Base-by-base conservation (phyloP, 306 rosid genomes). In the Argentina anserina region DNA sequence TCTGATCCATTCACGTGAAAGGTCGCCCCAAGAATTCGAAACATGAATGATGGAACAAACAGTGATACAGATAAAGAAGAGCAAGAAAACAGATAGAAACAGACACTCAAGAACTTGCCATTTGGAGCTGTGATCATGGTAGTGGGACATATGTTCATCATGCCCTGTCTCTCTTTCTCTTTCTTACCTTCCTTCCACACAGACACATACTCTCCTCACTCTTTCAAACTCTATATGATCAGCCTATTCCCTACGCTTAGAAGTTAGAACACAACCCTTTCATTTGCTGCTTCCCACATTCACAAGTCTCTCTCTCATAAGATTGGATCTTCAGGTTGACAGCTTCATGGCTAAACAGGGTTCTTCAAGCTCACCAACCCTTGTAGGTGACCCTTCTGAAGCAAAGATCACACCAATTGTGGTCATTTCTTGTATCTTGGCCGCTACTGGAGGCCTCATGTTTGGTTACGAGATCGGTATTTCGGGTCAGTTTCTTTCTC, bases 371-470 rank as follows among this genome's bases (percentile, higher is more conserved):
- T n/a, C 21, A n/a, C 7, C 10, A 33, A 6, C 62, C 7, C 17
- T 60, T 36, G 73, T 14, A 69, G 45, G 12, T 47, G 74, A 52
- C 29, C 33, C 9, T 11, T 21, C 33, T 29, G 70, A 34, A 63
- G 63, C 77, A 8, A 73, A 73, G 58, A 62, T 73, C 61, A 73
- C 77, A n/a, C 70, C 77, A 36, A 33, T 73, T 46, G 77, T 73
- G 25, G 46, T 73, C 62, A 14, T 73, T 34, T 73, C 77, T 2
- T 73, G 77, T 31, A 21, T 73, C 49, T 28, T 73, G 25, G 77
- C 77, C 9, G 62, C 77, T 21, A 73, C 70, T 9, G 77, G 77
- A 29, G 77, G 77, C 36, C 77, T 73, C 49, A 73, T 73, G 77
- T 73, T 73, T 62, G 77, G 77, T 49, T 73, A 73, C 26, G 77